These are phyloP conservation scores for Podospora comata DNA, from an alignment of 495 filamentous ascomycete genomes.

Conservation along the genomic window DNA sequence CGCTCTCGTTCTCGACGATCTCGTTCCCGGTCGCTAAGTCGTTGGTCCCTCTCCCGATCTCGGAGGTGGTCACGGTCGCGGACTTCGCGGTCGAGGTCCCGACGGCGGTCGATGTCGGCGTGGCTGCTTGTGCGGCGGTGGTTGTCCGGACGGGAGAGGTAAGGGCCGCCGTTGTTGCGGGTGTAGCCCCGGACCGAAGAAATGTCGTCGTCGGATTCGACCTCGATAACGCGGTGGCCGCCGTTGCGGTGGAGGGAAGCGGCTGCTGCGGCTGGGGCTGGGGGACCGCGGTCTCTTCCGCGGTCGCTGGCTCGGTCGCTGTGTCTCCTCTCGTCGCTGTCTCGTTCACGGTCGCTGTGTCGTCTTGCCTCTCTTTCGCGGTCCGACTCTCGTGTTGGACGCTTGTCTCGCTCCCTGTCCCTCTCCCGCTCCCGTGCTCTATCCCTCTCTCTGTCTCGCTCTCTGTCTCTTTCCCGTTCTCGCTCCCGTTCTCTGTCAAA, in stretches of 20 bases:
- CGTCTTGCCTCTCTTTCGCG: constrained; percentile 5
- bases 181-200: not conserved
- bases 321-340: constrained; percentile 20
- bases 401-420: constrained; percentile 26
- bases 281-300: constrained; percentile 27
- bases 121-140: constrained; percentile 10
- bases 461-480: constrained; percentile 22
- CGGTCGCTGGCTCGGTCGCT: constrained; percentile 23
- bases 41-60: constrained; percentile 14
- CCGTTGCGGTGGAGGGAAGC: not conserved
- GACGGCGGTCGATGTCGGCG: constrained; percentile 5
- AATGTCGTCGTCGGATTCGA: constrained; percentile 3
- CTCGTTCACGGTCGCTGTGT: constrained; percentile 26
- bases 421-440: constrained; percentile 20
- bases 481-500: not conserved
- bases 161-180: not conserved
- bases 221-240: not conserved
- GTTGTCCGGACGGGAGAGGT: not conserved
- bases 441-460: constrained; percentile 25
- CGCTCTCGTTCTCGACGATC: constrained; percentile 29
- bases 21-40: not conserved
- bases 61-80: constrained; percentile 10
- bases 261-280: constrained; percentile 14
- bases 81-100: constrained; percentile 3
- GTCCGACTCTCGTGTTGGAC: constrained; percentile 9